Evolutionary conservation across 306 rosid species (phyloP), one percentile per base, ranked within the genome.

Genomic region (Medicago ruthenica): DNA sequence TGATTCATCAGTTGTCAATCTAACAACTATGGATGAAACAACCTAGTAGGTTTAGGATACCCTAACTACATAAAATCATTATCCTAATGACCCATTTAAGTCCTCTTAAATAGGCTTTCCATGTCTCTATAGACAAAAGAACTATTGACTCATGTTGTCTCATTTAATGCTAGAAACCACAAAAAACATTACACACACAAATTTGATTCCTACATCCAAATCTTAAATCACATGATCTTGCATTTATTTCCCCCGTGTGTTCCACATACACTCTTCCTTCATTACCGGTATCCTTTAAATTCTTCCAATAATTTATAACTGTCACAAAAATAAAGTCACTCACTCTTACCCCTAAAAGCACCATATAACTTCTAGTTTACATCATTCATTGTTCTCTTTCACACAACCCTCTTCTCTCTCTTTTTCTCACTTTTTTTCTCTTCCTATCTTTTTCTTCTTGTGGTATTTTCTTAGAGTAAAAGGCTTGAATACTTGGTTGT

Each of bases 181-280:
- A 17, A 51, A 70, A 57, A 67, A 31, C 74, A 72, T 70, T 41
- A 65, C 51, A 48, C 61, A 78, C 51, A 75, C 51, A 75, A 55
- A 55, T 53, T 40, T 59, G 72, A 51, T 22, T 75, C 34, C 80
- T 73, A 76, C 87, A 73, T 41, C 82, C 54, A 75, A 69, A 86
- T 84, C 79, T 72, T 62, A 79, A 79, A 79, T 60, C 89, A 89
- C 89, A 86, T 86, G 89, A 77, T 74, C 78, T 79, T 61, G 81
- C 86, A 80, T 84, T 86, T 82, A 80, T 57, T 84, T 71, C 79
- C 54, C 71, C 80, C 80, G 34, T 85, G 85, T 68, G 61, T 74
- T 81, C 79, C 85, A 66, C 80, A 76, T 74, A 71, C 72, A 80
- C 74, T 14, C 41, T 42, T 59, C 73, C 73, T 76, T 72, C 81